Percentiles rank a stretch among this genome's conserved stretches.
These are phyloP conservation scores for Lumnitzera racemosa DNA, from an alignment of 345 rosid genomes.

Conservation along the genomic window DNA sequence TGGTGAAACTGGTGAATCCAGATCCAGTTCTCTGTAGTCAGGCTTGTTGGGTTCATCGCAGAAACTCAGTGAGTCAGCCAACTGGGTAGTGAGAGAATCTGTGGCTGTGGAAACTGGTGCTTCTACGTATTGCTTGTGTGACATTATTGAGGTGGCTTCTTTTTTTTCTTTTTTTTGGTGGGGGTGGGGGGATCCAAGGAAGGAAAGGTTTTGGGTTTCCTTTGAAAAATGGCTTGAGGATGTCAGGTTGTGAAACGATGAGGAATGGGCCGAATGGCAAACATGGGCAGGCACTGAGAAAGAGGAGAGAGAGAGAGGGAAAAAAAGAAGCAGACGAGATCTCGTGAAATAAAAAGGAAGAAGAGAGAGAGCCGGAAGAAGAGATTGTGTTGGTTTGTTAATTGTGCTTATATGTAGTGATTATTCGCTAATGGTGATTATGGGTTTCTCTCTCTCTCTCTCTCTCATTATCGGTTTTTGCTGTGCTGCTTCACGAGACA, in stretches of 20 bases:
- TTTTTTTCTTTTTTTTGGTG: too few relatives aligned
- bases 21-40: conserved; percentile 81
- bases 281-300: not conserved
- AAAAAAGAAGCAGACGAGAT: conserved; percentile 28
- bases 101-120: not conserved
- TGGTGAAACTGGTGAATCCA: conserved; percentile 83
- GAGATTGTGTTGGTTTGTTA: not conserved
- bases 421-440: too few relatives aligned
- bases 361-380: conserved; percentile 6
- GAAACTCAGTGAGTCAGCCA: conserved; percentile 38
- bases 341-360: conserved; percentile 37
- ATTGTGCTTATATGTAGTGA: too few relatives aligned
- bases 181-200: too few relatives aligned
- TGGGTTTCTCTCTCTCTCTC: not conserved
- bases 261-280: not conserved
- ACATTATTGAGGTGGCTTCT: too few relatives aligned
- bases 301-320: conserved; percentile 9
- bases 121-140: too few relatives aligned
- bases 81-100: conserved; percentile 37
- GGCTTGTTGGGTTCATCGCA: conserved; percentile 58
- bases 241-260: not conserved
- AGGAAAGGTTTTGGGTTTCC: too few relatives aligned
- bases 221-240: not conserved
- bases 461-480: conserved; percentile 5
- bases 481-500: conserved; percentile 22